Evolutionary conservation across 305 asterid genomes (phyloP).

Genomic region (Ilex paraguariensis): DNA sequence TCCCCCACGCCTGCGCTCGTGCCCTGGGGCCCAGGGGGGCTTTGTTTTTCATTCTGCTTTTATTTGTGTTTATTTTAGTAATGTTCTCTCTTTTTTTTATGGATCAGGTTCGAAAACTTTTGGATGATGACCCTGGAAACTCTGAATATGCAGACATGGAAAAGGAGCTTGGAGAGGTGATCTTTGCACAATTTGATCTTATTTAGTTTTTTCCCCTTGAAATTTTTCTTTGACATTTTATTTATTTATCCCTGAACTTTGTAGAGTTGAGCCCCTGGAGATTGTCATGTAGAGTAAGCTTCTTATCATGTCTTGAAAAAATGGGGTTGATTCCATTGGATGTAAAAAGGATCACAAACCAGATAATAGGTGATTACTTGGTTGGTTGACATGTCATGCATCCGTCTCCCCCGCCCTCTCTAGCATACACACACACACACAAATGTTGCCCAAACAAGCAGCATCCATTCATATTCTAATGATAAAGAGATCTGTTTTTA

Average conservation of each 20-base stretch:
- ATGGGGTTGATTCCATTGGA: conserved; percentile 9
- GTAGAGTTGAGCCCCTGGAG: neutral
- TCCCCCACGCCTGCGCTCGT: too few relatives aligned
- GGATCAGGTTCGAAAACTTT: conserved; percentile 59
- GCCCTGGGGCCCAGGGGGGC: too few relatives aligned
- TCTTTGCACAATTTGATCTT: conserved; percentile 6
- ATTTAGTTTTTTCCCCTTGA: conserved; percentile 1
- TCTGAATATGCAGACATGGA: conserved; percentile 89
- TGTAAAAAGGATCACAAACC: conserved; percentile 8
- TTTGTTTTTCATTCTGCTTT: neutral
- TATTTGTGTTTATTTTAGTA: neutral
- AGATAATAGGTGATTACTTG: conserved; percentile 17
- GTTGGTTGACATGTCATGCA: conserved; percentile 21
- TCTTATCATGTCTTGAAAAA: conserved; percentile 6
- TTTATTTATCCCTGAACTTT: neutral
- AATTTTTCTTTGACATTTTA: neutral
- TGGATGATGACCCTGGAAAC: conserved; percentile 74
- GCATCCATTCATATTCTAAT: conserved; percentile 51
- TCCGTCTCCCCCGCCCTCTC: conserved; percentile 3
- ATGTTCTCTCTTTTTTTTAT: conserved; percentile 6
- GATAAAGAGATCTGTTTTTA: conserved; percentile 44
- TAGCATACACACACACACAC: conserved; percentile 17
- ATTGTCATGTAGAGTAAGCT: neutral
- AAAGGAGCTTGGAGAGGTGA: conserved; percentile 97
- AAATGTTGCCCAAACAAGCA: conserved; percentile 60